Base-by-base conservation (phyloP, 2,329 filamentous ascomycete genomes). In the Aspergillus pseudoglaucus region DNA sequence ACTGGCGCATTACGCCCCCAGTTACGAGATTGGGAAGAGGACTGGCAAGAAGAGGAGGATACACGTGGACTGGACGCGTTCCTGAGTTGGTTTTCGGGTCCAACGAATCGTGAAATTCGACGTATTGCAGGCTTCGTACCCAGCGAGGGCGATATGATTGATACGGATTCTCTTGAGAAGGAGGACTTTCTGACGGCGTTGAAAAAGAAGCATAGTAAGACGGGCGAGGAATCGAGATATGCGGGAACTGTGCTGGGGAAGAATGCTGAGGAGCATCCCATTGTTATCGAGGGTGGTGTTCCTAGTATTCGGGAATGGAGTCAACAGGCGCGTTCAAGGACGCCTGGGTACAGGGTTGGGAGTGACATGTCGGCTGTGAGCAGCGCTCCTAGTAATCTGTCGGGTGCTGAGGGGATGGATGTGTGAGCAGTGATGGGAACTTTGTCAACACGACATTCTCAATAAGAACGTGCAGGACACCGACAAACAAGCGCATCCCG, bases 131-230 rank as follows among this genome's bases (percentile, higher is more conserved):
- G 83, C 15, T 80, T 87, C n/a, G 80, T 87, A 41, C 80, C 80
- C 5, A 74, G 65, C 23, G 70, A 77, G 56, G 70, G 72, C 10
- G 76, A 75, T 14, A 73, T 78, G 53, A 72, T 77, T 35, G 72
- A 75, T 44, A 56, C 67, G 23, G 70, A 66, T 53, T 67, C 43
- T 74, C 81, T 62, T 73, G 80, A 82, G 47, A 81, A 80, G 49
- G 83, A 82, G 18, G 85, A 90, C 64, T 90, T 86, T 61, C 63
- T 90, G 15, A 82, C 79, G 48, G 86, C 83, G 4, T 73, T 97
- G 38, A 96, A 95, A 69, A 93, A 90, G 71, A 95, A 94, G 63
- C 88, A 95, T 67, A 90, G 85, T 71, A 94, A 93, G 59, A 87
- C 86, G 1, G 88, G 87, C 53, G 89, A 94, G 60, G 90, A 95